Conservation (phyloP, 495 filamentous ascomycete genomes). For the Hypoxylon fuscum region DNA sequence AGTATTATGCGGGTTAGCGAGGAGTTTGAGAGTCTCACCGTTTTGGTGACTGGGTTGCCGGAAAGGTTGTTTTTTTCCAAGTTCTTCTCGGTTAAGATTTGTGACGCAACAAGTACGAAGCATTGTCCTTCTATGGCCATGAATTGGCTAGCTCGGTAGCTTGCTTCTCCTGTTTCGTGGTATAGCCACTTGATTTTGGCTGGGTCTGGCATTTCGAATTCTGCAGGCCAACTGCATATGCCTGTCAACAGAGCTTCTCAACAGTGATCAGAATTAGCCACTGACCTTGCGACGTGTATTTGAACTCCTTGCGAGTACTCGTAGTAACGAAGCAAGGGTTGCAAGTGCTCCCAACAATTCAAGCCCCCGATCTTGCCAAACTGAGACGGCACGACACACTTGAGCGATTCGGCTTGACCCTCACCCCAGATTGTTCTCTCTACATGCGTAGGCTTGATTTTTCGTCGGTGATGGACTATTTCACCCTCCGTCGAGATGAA, state of each 20-base stretch:
- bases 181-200: slow-evolving; percentile 46
- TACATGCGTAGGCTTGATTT: slow-evolving; percentile 69
- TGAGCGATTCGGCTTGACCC: slow-evolving; percentile 51
- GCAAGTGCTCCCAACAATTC: slow-evolving; percentile 67
- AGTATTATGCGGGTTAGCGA: slow-evolving; percentile 13
- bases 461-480: slow-evolving; percentile 58
- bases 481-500: slow-evolving; percentile 58
- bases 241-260: slow-evolving; percentile 14
- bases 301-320: slow-evolving; percentile 60
- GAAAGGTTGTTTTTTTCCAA: slow-evolving; percentile 47
- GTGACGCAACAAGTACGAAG: slow-evolving; percentile 62
- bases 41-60: slow-evolving; percentile 47
- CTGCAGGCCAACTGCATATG: slow-evolving; percentile 42
- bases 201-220: slow-evolving; percentile 48
- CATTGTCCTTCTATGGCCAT: slow-evolving; percentile 61
- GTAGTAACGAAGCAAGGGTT: slow-evolving; percentile 68
- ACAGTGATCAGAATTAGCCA: slow-evolving; percentile 25
- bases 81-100: slow-evolving; percentile 53
- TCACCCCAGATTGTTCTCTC: slow-evolving; percentile 70
- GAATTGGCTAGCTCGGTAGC: slow-evolving; percentile 49
- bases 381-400: slow-evolving; percentile 54
- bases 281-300: slow-evolving; percentile 67
- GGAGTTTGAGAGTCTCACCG: slow-evolving; percentile 30
- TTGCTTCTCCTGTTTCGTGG: slow-evolving; percentile 46
- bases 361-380: slow-evolving; percentile 60